These are phyloP conservation scores for Daldinia vernicosa DNA, from an alignment of 495 filamentous ascomycete species.

Conservation along the genomic window DNA sequence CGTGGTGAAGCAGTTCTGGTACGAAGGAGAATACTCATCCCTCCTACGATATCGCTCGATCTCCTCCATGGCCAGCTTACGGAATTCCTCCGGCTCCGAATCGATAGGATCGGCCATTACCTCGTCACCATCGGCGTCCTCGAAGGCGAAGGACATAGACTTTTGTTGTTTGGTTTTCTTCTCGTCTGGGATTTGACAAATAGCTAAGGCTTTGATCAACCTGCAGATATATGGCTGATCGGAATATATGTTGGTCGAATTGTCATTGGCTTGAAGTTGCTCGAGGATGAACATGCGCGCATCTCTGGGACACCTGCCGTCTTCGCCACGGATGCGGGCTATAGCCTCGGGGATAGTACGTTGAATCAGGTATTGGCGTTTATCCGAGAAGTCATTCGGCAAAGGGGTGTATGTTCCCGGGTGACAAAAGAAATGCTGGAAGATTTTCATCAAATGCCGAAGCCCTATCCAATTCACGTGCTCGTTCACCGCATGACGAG, in stretches of 20 bases:
- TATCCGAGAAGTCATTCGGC: conserved; percentile 89
- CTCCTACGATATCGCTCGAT: conserved; percentile 90
- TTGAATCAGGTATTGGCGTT: conserved; percentile 81
- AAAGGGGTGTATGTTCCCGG: conserved; percentile 67
- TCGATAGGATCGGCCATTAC: conserved; percentile 45
- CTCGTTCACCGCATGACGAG: conserved; percentile 67
- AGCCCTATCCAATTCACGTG: conserved; percentile 79
- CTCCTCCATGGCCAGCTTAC: conserved; percentile 77
- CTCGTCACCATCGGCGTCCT: conserved; percentile 47
- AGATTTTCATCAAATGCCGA: conserved; percentile 83
- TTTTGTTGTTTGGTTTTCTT: conserved; percentile 57
- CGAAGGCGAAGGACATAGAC: conserved; percentile 52
- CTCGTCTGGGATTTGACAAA: conserved; percentile 71
- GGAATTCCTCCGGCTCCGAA: conserved; percentile 59
- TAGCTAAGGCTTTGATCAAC: conserved; percentile 80
- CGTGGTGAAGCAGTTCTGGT: conserved; percentile 87
- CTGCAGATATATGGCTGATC: conserved; percentile 87
- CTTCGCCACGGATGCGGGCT: conserved; percentile 76
- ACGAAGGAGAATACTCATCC: conserved; percentile 93
- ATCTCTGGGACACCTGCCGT: conserved; percentile 76
- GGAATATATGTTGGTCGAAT: conserved; percentile 84
- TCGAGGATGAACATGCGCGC: conserved; percentile 85
- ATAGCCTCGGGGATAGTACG: conserved; percentile 82
- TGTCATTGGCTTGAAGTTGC: conserved; percentile 91
- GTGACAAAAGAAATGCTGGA: conserved; percentile 88